Evolutionary conservation across 768 basidiomycete genomes (phyloP).

Genomic region (Lepiota brunneoincarnata): DNA sequence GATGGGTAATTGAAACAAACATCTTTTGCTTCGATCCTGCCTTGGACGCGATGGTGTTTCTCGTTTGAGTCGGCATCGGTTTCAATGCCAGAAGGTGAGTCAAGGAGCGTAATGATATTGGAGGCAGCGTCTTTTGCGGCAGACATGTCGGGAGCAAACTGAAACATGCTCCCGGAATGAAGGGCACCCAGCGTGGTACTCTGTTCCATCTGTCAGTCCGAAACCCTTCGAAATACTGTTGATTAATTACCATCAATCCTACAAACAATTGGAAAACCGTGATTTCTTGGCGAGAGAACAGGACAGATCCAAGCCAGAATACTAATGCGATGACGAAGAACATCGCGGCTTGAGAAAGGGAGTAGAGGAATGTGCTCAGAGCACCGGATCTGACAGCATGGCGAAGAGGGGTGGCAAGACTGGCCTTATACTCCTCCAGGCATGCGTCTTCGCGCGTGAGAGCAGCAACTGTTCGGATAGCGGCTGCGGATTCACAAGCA

Average conservation of each 20-base stretch:
- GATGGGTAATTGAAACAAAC: constrained; percentile 84
- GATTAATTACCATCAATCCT: constrained; percentile 57
- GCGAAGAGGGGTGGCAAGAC: constrained; percentile 63
- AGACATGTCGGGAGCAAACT: constrained; percentile 77
- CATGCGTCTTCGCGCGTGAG: constrained; percentile 80
- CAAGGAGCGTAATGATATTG: constrained; percentile 65
- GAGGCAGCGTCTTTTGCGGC: constrained; percentile 69
- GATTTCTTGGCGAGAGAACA: constrained; percentile 49
- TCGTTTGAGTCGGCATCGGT: constrained; percentile 58
- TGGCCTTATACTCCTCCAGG: constrained; percentile 49
- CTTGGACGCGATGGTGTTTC: constrained; percentile 8
- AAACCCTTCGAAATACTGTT: not conserved
- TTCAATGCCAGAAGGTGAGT: constrained; percentile 67
- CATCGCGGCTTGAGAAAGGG: constrained; percentile 61
- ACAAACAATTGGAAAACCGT: constrained; percentile 65
- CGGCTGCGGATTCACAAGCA: constrained; percentile 82
- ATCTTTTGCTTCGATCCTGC: constrained; percentile 37
- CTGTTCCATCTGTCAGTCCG: constrained; percentile 27
- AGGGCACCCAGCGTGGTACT: constrained; percentile 62
- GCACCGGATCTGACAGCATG: constrained; percentile 54
- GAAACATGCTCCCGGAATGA: constrained; percentile 74
- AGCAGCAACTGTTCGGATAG: constrained; percentile 81
- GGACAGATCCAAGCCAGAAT: constrained; percentile 64
- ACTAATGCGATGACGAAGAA: constrained; percentile 77
- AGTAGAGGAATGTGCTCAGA: constrained; percentile 55